Evolutionary conservation across 208 protist species (phyloP).

Genomic region (Porcisia deanei): DNA sequence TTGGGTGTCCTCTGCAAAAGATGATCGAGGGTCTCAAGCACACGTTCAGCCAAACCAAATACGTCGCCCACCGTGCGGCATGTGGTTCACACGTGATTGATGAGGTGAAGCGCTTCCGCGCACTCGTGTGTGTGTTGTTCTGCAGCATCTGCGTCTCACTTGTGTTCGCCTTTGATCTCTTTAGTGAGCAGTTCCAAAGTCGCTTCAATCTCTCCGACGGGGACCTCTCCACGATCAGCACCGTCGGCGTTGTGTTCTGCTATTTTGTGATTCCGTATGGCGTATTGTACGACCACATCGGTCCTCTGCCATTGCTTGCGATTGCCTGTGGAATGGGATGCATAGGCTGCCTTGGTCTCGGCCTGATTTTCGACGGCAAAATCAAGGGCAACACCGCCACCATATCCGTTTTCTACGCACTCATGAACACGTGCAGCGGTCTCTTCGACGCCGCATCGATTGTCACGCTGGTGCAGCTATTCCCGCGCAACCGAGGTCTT

Average conservation of each 20-base stretch:
- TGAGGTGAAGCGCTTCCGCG: conserved; percentile 61
- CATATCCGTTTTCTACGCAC: conserved; percentile 69
- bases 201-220: conserved; percentile 54
- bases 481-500: conserved; percentile 71
- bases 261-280: conserved; percentile 73
- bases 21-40: conserved; percentile 21
- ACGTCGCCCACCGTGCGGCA: conserved; percentile 38
- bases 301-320: conserved; percentile 41
- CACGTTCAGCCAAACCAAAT: conserved; percentile 42
- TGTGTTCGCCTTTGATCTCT: conserved; percentile 68
- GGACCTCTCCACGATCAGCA: conserved; percentile 72
- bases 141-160: conserved; percentile 70
- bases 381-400: conserved; percentile 51
- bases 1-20: neutral
- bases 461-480: conserved; percentile 53
- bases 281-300: conserved; percentile 56
- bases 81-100: conserved; percentile 47
- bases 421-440: conserved; percentile 61
- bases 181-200: conserved; percentile 48
- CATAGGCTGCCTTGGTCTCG: conserved; percentile 54
- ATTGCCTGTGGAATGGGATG: conserved; percentile 37
- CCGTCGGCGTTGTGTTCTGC: conserved; percentile 63
- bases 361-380: conserved; percentile 45
- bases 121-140: conserved; percentile 54
- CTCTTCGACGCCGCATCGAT: conserved; percentile 58